A percentile compares a stretch with the other conserved stretches of the same genome.
Evolutionary conservation across 805 yeast genomes (phyloP).

Genomic region (Pichia occidentalis): DNA sequence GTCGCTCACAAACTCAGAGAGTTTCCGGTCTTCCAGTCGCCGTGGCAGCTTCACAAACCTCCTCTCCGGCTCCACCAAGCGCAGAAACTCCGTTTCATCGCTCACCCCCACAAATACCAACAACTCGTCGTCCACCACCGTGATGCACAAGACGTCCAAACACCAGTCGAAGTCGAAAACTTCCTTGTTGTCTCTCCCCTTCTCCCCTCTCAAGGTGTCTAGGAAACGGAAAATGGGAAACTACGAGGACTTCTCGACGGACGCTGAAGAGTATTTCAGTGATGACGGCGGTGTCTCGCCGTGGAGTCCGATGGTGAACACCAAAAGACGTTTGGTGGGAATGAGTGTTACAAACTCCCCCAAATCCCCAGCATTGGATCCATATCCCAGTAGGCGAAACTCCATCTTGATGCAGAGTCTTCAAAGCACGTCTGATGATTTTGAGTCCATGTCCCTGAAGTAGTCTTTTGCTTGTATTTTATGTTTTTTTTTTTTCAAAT

Average conservation of each 20-base stretch:
- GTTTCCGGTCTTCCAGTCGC: conserved; percentile 9
- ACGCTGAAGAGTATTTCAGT: conserved; percentile 8
- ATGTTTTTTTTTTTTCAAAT: no score
- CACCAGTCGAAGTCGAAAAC: not conserved
- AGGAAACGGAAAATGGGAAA: conserved; percentile 7
- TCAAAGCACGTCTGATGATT: conserved; percentile 27
- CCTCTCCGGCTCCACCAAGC: not conserved
- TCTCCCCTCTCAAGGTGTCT: not conserved
- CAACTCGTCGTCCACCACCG: not conserved
- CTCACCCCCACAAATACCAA: conserved; percentile 6
- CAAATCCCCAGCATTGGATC: conserved; percentile 9
- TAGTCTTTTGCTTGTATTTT: no score
- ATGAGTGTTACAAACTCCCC: conserved; percentile 16
- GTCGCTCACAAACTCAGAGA: conserved; percentile 13
- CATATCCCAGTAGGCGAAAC: conserved; percentile 19
- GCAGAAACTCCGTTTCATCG: conserved; percentile 2
- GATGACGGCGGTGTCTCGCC: conserved; percentile 10
- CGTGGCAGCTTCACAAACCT: conserved; percentile 7
- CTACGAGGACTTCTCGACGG: conserved; percentile 7
- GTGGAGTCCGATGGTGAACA: conserved; percentile 8
- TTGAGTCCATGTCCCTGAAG: conserved; percentile 25
- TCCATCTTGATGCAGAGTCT: conserved; percentile 22
- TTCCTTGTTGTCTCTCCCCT: conserved; percentile 3
- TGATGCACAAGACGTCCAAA: no score
- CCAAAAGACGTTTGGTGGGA: conserved; percentile 13